These are phyloP conservation scores for Nannochloropsis gaditana DNA, from an alignment of 108 stramenopile genomes.

Conservation along the genomic window DNA sequence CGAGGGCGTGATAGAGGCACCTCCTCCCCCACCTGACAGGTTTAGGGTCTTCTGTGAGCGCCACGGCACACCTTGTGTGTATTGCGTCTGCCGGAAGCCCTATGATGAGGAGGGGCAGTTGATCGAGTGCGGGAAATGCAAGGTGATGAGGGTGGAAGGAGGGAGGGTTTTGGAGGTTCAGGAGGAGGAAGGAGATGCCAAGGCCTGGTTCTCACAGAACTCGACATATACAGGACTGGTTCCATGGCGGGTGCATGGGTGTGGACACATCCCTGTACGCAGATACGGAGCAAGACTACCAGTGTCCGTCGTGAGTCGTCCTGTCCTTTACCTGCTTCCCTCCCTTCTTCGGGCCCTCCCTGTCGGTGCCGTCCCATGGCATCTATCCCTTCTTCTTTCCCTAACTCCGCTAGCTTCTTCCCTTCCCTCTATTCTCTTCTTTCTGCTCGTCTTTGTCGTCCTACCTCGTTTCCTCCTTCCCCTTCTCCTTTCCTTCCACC, in stretches of 20 bases:
- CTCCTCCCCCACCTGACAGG: not conserved
- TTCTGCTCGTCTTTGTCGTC: not conserved
- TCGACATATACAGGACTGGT: not conserved
- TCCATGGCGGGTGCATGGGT: not conserved
- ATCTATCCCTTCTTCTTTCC: not conserved
- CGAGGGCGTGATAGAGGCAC: not conserved
- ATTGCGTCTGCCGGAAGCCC: not conserved
- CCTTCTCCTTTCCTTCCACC: not conserved
- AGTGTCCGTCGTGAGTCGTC: not conserved
- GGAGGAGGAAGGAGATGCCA: not conserved
- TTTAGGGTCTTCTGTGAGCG: not conserved
- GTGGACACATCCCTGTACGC: not conserved
- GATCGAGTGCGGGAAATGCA: not conserved
- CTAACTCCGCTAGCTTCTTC: not conserved
- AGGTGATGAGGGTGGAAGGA: constrained; percentile 5
- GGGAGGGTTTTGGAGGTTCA: not conserved
- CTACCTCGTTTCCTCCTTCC: not conserved
- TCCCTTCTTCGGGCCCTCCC: not conserved
- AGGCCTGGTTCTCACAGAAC: not conserved
- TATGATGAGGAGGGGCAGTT: not conserved
- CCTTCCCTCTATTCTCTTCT: not conserved
- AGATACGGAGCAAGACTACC: not conserved
- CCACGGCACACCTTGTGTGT: not conserved
- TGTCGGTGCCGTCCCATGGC: too few relatives aligned
- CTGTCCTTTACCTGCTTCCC: not conserved